Evolutionary conservation across 192 early-diverging fungal species (phyloP).

Genomic region (Coemansia guatemalensis): DNA sequence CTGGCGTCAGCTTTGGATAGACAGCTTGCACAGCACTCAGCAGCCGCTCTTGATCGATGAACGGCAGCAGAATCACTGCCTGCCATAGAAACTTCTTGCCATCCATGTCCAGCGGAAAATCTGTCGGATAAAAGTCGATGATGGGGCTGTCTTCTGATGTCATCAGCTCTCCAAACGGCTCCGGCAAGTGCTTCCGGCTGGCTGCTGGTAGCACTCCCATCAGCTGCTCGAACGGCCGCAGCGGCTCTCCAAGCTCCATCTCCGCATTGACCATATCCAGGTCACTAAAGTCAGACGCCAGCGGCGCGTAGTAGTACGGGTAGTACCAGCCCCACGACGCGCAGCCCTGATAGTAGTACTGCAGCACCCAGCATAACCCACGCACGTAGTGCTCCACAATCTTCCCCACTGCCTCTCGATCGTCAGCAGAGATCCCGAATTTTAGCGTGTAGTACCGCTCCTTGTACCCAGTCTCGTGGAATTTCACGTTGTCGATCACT

Average conservation of each 20-base stretch:
- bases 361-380: constrained; percentile 94
- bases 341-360: constrained; percentile 94
- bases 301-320: constrained; percentile 94
- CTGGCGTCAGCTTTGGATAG: constrained; percentile 64
- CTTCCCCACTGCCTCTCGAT: constrained; percentile 54
- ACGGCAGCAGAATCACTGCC: constrained; percentile 90
- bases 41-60: constrained; percentile 86
- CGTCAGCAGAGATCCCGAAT: constrained; percentile 62
- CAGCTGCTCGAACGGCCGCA: constrained; percentile 91
- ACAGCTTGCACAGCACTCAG: constrained; percentile 67
- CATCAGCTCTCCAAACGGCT: constrained; percentile 75
- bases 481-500: constrained; percentile 55
- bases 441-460: constrained; percentile 70
- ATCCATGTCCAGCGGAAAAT: constrained; percentile 91
- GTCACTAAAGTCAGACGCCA: constrained; percentile 79
- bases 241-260: constrained; percentile 82
- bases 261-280: constrained; percentile 69
- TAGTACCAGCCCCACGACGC: constrained; percentile 98
- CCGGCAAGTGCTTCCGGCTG: constrained; percentile 60
- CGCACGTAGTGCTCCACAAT: constrained; percentile 83
- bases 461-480: constrained; percentile 80
- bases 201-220: constrained; percentile 95
- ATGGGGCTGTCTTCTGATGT: constrained; percentile 79
- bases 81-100: constrained; percentile 96
- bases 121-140: constrained; percentile 90